A percentile compares a stretch with the other conserved stretches of the same genome.
phyloP scores from a whole-genome alignment of 805 yeast genomes.

The Schwanniomyces occidentalis region DNA sequence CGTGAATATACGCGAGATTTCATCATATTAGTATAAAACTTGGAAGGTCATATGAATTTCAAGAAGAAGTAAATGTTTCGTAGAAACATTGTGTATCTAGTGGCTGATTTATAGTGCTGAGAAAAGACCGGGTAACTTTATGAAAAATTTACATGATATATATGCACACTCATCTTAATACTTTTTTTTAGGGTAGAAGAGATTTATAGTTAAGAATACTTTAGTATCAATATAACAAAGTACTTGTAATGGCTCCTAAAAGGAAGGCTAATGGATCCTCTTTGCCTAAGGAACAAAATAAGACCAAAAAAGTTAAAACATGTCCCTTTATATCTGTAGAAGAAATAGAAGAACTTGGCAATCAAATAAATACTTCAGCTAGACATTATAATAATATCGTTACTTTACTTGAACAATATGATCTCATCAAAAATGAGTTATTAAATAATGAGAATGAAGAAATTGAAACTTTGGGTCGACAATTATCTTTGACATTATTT shows the following conservation, averaged over 20 bases:
- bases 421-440: constrained; percentile 18
- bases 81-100: constrained; percentile 1
- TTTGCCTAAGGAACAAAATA: constrained; percentile 3
- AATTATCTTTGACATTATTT: constrained; percentile 41
- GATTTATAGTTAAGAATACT: background rate
- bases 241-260: constrained; percentile 26
- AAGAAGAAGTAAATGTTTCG: constrained; percentile 14
- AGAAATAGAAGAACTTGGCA: constrained; percentile 22
- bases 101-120: too few relatives aligned
- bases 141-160: constrained; percentile 5
- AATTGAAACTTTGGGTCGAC: constrained; percentile 37
- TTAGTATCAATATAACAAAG: background rate
- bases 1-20: constrained; percentile 54
- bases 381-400: constrained; percentile 55
- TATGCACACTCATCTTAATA: constrained; percentile 9
- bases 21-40: constrained; percentile 63
- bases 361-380: constrained; percentile 42
- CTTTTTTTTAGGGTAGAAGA: constrained; percentile 2
- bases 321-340: constrained; percentile 12
- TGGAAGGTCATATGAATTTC: constrained; percentile 58
- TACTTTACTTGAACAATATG: constrained; percentile 42
- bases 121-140: constrained; percentile 11
- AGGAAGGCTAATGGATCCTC: constrained; percentile 16
- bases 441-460: constrained; percentile 17
- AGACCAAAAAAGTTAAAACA: constrained; percentile 1